Conservation (phyloP, 345 rosid species). For the Noccaea bulbosa region DNA sequence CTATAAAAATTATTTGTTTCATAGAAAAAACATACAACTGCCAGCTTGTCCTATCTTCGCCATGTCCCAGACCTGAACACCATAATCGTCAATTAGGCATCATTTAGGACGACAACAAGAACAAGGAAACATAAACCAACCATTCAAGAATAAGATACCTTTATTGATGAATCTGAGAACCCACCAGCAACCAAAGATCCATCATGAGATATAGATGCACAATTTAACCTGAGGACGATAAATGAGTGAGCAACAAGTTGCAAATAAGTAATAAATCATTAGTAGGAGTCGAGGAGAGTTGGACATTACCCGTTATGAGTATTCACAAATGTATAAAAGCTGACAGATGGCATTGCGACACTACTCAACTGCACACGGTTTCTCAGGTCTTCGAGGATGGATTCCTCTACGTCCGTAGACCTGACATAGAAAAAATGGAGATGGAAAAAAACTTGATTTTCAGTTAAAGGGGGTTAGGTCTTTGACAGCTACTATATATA, state of each 20-base stretch:
- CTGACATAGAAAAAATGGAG: conserved; percentile 44
- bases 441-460: neutral
- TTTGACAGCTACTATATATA: conserved; percentile 10
- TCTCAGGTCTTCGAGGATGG: conserved; percentile 94
- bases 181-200: conserved; percentile 98
- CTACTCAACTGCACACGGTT: conserved; percentile 91
- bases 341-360: conserved; percentile 79
- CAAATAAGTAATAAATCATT: conserved; percentile 7
- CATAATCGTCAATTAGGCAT: conserved; percentile 41
- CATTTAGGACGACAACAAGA: conserved; percentile 19
- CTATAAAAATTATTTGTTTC: neutral
- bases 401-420: conserved; percentile 83
- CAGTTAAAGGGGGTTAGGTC: conserved; percentile 21
- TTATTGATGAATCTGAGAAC: conserved; percentile 93
- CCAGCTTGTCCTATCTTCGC: conserved; percentile 84
- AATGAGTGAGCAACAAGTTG: conserved; percentile 24
- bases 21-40: conserved; percentile 53
- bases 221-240: conserved; percentile 62
- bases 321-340: conserved; percentile 93
- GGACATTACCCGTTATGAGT: conserved; percentile 78
- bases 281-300: conserved; percentile 7
- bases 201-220: conserved; percentile 93
- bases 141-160: conserved; percentile 50
- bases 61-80: conserved; percentile 93
- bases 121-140: conserved; percentile 14